A percentile compares a stretch with the other conserved stretches of the same genome.
These are phyloP conservation scores for Truncatella angustata DNA, from an alignment of 2,329 filamentous ascomycete genomes.

Conservation along the genomic window DNA sequence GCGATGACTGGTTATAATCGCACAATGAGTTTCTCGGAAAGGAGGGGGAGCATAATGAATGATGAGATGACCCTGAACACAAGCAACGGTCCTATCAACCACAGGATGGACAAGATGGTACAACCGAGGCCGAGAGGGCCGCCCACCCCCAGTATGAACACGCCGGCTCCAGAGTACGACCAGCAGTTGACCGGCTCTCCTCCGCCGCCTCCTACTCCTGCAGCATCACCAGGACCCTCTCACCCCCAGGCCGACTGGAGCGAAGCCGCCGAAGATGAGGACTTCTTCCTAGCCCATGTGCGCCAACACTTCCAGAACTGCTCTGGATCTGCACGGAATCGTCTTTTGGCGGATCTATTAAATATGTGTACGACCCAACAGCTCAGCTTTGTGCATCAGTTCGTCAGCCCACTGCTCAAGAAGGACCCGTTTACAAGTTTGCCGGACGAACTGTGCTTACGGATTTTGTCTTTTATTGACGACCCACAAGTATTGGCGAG, in stretches of 20 bases:
- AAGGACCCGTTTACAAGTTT: constrained; percentile 93
- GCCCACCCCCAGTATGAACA: constrained; percentile 66
- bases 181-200: constrained; percentile 60
- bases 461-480: constrained; percentile 93
- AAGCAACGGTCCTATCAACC: constrained; percentile 38
- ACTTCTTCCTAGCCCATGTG: constrained; percentile 77
- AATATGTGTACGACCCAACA: constrained; percentile 95
- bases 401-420: constrained; percentile 89
- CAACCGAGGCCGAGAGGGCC: constrained; percentile 55
- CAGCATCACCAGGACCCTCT: constrained; percentile 62
- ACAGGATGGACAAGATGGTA: constrained; percentile 53
- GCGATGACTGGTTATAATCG: constrained; percentile 43
- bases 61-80: constrained; percentile 58
- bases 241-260: constrained; percentile 70
- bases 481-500: constrained; percentile 91
- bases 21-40: constrained; percentile 59
- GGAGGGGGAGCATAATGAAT: constrained; percentile 55
- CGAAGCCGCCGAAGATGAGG: constrained; percentile 75
- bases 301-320: constrained; percentile 77
- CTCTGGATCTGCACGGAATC: constrained; percentile 72
- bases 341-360: constrained; percentile 81
- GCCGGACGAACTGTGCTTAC: constrained; percentile 87
- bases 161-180: constrained; percentile 62
- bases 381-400: constrained; percentile 92
- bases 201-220: constrained; percentile 63